Base-by-base conservation (phyloP, 2,329 filamentous ascomycete genomes). In the Hypoxylon sp. region DNA sequence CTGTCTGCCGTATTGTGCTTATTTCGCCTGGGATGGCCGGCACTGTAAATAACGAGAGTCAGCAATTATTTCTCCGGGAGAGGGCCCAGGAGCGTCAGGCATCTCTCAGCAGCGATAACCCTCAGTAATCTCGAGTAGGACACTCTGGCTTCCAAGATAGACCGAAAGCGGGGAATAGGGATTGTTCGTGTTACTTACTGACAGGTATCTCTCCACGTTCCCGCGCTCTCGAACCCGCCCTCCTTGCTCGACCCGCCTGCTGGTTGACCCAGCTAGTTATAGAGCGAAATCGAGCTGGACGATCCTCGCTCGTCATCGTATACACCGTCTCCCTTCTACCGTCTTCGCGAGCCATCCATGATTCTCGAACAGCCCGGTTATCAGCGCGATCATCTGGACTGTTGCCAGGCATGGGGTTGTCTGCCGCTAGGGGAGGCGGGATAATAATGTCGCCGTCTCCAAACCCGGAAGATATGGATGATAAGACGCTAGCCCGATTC, bases 201-300 rank as follows among this genome's bases (percentile, higher is more conserved):
- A 72, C 67, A 9, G 72, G 72, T 6, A 74, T 63, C 48, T 74
- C 71, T 40, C 71, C 71, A 16, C 72, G 64, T 46, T 76, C 76
- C 38, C 74, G 64, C 7, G 73, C 73, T 40, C 78, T 79, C 59
- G 80, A 79, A 69, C 82, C 78, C 1, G 81, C 82, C 24, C 83
- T 80, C 70, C 82, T 82, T 28, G 87, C 74, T 2, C 86, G 81
- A 2, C 83, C 83, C 7, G 83, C 84, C 75, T 91, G 88, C 72
- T 91, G 87, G 68, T 84, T 83, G 1, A 91, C 88, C 89, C 89
- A 91, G 28, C 86, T 89, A 59, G 80, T 82, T 59, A 91, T 80
- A 5, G 81, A 83, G 33, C 86, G 82, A 74, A 89, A 90, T 3
- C 84, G 82, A 12, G 85, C 80, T 4, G 85, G 82, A 45, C 77